phyloP scores from a whole-genome alignment of 163 green algal genomes.

The Chlorella variabilis region DNA sequence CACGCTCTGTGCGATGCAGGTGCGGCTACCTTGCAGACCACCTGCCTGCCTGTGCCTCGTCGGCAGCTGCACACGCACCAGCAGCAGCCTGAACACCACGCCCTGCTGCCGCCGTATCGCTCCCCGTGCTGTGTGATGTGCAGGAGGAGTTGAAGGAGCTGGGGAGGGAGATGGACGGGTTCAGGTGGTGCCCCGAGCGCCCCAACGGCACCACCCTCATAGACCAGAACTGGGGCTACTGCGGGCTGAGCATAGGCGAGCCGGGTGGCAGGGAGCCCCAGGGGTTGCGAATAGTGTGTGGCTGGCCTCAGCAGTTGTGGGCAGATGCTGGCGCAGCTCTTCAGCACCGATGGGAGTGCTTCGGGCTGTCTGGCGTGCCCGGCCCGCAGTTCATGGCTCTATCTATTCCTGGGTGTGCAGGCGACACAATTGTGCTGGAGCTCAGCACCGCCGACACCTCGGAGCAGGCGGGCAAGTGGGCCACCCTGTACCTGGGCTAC shows the following conservation, averaged over 20 bases:
- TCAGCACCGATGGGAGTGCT: too few relatives aligned
- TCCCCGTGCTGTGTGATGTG: too few relatives aligned
- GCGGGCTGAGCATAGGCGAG: background rate
- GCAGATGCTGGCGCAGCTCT: too few relatives aligned
- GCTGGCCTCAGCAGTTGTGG: too few relatives aligned
- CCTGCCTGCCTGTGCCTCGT: background rate
- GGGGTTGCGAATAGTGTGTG: too few relatives aligned
- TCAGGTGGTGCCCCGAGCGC: background rate
- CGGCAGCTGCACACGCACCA: background rate
- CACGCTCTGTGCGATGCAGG: slow-evolving; percentile 22
- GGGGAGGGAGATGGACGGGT: background rate
- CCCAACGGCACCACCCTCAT: background rate
- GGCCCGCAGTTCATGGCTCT: too few relatives aligned
- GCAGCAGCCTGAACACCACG: too few relatives aligned
- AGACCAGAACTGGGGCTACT: slow-evolving; percentile 27
- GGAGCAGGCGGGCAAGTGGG: background rate
- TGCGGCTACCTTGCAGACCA: background rate
- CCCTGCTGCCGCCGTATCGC: too few relatives aligned
- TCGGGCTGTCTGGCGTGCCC: too few relatives aligned
- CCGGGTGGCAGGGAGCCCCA: too few relatives aligned
- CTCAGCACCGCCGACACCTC: background rate
- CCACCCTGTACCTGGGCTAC: background rate
- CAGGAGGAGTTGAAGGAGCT: slow-evolving; percentile 8
- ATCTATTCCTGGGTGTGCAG: too few relatives aligned
- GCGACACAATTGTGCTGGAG: slow-evolving; percentile 1